These are phyloP conservation scores for Stemphylium lycopersici DNA, from an alignment of 2,329 filamentous ascomycete genomes.

Conservation along the genomic window DNA sequence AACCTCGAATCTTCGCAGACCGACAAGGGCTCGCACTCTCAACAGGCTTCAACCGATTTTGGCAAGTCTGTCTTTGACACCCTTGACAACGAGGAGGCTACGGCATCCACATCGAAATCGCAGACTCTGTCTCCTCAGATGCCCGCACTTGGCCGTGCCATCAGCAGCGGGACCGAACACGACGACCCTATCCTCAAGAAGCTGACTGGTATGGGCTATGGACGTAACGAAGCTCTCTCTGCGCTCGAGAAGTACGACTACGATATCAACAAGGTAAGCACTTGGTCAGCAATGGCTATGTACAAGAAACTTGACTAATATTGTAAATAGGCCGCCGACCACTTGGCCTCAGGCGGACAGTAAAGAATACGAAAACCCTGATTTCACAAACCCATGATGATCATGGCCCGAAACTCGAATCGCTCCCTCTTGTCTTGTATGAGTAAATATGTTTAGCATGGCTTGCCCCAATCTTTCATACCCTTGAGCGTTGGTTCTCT, in stretches of 20 bases:
- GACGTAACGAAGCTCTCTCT: constrained; percentile 71
- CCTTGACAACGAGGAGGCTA: constrained; percentile 42
- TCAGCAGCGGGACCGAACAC: constrained; percentile 76
- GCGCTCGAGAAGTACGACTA: constrained; percentile 96
- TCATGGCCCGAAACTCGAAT: neutral
- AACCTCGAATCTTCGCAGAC: constrained; percentile 66
- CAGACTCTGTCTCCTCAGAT: constrained; percentile 28
- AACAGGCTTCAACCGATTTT: constrained; percentile 43
- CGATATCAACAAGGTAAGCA: constrained; percentile 83
- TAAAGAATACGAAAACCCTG: neutral
- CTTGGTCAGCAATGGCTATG: neutral
- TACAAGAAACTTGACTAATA: constrained; percentile 21
- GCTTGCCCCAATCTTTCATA: constrained; percentile 28
- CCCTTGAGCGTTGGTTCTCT: constrained; percentile 30
- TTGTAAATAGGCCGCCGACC: constrained; percentile 41
- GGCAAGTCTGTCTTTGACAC: constrained; percentile 47
- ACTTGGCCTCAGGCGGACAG: constrained; percentile 37
- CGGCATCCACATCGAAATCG: constrained; percentile 37
- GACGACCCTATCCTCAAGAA: constrained; percentile 93
- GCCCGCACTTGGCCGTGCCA: constrained; percentile 67
- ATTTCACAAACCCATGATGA: neutral
- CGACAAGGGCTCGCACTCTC: constrained; percentile 40
- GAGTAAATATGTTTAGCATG: constrained; percentile 40
- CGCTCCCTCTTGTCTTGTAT: constrained; percentile 34
- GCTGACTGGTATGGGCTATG: constrained; percentile 87